phyloP scores from a whole-genome alignment of 805 yeast species.

The Metschnikowia drakensbergensis region DNA sequence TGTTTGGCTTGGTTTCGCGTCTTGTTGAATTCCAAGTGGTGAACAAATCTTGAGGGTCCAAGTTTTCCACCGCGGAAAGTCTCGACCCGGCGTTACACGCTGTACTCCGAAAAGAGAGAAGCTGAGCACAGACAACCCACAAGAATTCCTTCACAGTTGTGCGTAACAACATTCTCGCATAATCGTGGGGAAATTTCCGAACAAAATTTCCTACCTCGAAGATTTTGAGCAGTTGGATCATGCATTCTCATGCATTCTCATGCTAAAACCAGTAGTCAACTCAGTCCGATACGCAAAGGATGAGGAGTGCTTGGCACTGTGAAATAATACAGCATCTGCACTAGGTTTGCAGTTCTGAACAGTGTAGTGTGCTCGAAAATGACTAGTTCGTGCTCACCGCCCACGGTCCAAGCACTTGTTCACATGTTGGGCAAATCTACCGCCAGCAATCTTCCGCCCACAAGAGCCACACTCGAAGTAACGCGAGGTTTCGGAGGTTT shows the following conservation, averaged over 20 bases:
- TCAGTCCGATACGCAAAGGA: neutral
- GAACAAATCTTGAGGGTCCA: neutral
- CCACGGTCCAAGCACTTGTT: slow-evolving; percentile 85
- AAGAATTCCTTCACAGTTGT: neutral
- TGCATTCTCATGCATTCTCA: neutral
- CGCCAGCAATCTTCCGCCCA: slow-evolving; percentile 82
- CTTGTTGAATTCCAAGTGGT: neutral
- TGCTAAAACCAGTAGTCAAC: neutral
- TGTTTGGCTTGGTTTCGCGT: too few species aligned
- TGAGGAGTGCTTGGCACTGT: neutral
- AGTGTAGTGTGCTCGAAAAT: neutral
- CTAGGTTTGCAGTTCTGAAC: too few species aligned
- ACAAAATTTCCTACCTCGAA: neutral
- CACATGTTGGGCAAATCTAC: slow-evolving; percentile 88
- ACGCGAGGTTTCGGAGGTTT: slow-evolving; percentile 42
- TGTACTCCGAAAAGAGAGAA: neutral
- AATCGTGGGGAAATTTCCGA: neutral
- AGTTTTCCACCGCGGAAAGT: neutral
- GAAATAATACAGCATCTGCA: too few species aligned
- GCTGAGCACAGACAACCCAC: neutral
- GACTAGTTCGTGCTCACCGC: slow-evolving; percentile 14
- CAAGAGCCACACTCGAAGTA: slow-evolving; percentile 82
- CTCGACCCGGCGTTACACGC: neutral
- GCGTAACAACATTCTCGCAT: neutral
- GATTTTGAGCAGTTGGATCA: neutral